Conservation (phyloP, 805 yeast species). For the Wickerhamiella cacticola region DNA sequence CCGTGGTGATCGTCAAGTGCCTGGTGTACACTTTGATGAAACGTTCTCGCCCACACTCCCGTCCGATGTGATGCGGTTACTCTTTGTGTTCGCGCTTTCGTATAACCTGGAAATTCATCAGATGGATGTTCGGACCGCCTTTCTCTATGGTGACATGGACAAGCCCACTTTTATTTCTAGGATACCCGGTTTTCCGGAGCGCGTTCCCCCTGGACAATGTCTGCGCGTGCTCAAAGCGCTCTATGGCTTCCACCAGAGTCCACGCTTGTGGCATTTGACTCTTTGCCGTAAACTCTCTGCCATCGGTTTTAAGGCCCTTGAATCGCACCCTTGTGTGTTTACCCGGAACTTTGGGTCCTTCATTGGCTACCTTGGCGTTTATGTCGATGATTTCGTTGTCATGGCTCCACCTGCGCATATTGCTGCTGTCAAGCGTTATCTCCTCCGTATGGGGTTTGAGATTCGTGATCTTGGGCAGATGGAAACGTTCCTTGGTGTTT, state of each 20-base stretch:
- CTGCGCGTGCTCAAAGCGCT: background rate
- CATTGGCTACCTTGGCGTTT: background rate
- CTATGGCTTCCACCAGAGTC: slow-evolving; percentile 6
- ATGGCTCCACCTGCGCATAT: background rate
- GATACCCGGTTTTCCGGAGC: background rate
- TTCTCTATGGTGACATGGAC: slow-evolving; percentile 6
- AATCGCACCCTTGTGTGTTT: background rate
- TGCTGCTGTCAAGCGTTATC: background rate
- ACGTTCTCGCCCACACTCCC: background rate
- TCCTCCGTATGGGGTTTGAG: background rate
- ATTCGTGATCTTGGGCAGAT: background rate
- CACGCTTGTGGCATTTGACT: background rate
- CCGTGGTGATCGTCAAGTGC: slow-evolving; percentile 1
- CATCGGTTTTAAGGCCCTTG: background rate
- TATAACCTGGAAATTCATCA: slow-evolving; percentile 1
- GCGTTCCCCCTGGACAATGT: background rate
- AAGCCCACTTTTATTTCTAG: background rate
- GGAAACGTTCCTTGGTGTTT: background rate
- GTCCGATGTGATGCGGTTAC: background rate
- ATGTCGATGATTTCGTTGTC: background rate
- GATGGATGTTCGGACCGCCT: slow-evolving; percentile 2
- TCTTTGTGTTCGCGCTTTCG: slow-evolving; percentile 1
- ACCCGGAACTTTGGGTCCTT: background rate
- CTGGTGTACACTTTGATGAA: slow-evolving; percentile 1
- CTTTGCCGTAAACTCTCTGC: background rate